Percentiles rank a stretch among this genome's conserved stretches.
Conservation (phyloP, 257 asterid genomes). For the Solanum gracilifrons region DNA sequence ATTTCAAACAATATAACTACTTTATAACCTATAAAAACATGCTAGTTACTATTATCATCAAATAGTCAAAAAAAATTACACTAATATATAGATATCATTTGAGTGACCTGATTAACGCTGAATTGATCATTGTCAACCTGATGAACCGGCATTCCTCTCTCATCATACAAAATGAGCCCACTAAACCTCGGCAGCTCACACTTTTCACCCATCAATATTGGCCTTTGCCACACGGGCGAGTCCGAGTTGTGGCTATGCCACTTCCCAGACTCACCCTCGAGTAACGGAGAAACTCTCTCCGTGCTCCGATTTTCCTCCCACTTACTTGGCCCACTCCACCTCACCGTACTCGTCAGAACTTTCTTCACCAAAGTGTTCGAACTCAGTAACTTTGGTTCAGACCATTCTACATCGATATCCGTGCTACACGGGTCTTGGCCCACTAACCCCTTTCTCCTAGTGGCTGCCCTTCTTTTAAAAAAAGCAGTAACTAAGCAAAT, state of each 20-base stretch:
- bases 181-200: conserved; percentile 79
- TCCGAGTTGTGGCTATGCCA: conserved; percentile 52
- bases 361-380: conserved; percentile 8
- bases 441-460: conserved; percentile 5
- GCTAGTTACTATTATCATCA: background rate
- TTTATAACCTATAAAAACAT: background rate
- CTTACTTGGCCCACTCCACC: conserved; percentile 50
- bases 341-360: conserved; percentile 22
- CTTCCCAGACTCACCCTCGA: background rate
- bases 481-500: conserved; percentile 9
- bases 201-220: conserved; percentile 83
- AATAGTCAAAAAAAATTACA: background rate
- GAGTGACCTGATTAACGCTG: conserved; percentile 9
- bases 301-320: conserved; percentile 17
- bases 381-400: background rate
- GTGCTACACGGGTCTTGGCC: conserved; percentile 28
- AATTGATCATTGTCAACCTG: conserved; percentile 4
- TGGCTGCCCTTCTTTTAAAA: conserved; percentile 5
- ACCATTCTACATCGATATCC: background rate
- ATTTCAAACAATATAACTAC: no score
- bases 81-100: background rate
- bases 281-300: conserved; percentile 25
- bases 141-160: conserved; percentile 48
- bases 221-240: conserved; percentile 79
- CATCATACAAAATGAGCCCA: conserved; percentile 77